Evolutionary conservation across 2,329 filamentous ascomycete genomes (phyloP), one percentile per base, ranked within the genome.

Genomic region (Didymella pomorum): DNA sequence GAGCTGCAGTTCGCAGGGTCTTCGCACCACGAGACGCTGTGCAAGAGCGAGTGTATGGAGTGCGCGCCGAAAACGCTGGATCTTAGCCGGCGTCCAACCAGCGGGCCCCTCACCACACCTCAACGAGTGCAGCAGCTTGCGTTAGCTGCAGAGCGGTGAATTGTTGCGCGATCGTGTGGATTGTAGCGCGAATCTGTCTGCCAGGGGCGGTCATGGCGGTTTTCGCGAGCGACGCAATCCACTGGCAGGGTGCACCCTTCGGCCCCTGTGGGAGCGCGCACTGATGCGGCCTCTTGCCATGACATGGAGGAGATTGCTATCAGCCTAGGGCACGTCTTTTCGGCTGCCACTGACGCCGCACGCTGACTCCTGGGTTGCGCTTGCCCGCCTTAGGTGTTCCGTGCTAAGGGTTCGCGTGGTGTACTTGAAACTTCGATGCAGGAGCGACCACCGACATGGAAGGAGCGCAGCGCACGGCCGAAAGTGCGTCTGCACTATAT

Each of bases 341-440:
- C 48, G 43, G 41, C 41, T 48, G 52, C 46, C 57, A 56, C 47
- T 48, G 47, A 46, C 44, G 48, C 58, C 26, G 43, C 11, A n/a
- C 48, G 31, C 48, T 56, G 58, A 57, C 58, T 56, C 58, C 28
- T 29, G 49, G 23, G 29, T 5, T 23, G 42, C 44, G 47, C 58
- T 52, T 52, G 39, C 42, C 35, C 35, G 18, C 46, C 42, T 49
- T 49, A 41, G 47, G 39, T 48, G 56, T 46, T 58, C 44, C 21
- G 56, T 51, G 53, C 62, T 62, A 55, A 60, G 52, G 42, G 53
- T 64, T 65, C 66, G 65, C 56, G 56, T 64, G 52, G 56, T 65
- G 61, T 61, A 65, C 58, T 61, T 71, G 66, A 69, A 71, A 69
- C 66, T 61, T 54, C 61, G 62, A 49, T 44, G 50, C 59, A 62